phyloP scores from a whole-genome alignment of 2,329 filamentous ascomycete genomes.

The Pseudogymnoascus sp. region DNA sequence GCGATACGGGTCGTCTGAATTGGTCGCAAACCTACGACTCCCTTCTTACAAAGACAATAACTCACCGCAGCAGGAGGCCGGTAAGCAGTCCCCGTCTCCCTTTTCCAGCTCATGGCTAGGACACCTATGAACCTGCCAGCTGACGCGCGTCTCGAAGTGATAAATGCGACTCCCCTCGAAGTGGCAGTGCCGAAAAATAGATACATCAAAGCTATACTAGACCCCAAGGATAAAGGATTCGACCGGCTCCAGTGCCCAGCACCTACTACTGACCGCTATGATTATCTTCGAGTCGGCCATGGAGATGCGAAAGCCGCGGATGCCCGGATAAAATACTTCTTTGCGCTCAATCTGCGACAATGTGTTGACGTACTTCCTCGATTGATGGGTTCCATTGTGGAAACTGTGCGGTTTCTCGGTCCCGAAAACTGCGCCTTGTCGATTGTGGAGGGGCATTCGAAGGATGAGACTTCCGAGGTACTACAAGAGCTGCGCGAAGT shows the following conservation, averaged over 20 bases:
- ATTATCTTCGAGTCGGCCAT: conserved; percentile 10
- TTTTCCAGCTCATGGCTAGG: not conserved
- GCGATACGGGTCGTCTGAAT: not conserved
- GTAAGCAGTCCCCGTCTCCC: not conserved
- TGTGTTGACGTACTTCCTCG: conserved; percentile 38
- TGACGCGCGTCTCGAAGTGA: conserved; percentile 1
- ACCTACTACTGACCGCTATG: conserved; percentile 10
- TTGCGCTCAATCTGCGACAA: conserved; percentile 45
- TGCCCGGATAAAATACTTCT: conserved; percentile 35
- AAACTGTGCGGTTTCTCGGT: conserved; percentile 42
- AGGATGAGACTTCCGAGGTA: conserved; percentile 46
- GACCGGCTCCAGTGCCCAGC: conserved; percentile 12
- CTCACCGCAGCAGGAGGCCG: not conserved
- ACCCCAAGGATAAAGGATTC: conserved; percentile 12
- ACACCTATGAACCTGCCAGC: not conserved
- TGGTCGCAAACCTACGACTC: not conserved
- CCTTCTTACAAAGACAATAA: not conserved
- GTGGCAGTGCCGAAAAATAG: not conserved
- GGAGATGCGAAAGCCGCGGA: conserved; percentile 15
- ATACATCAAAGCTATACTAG: conserved; percentile 14
- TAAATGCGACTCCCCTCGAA: not conserved
- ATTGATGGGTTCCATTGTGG: conserved; percentile 43
- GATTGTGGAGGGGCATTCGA: conserved; percentile 47
- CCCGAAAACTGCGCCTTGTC: conserved; percentile 43
- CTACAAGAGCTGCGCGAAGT: conserved; percentile 34